phyloP scores from a whole-genome alignment of 495 filamentous ascomycete species.

The Penicillium goetzii region DNA sequence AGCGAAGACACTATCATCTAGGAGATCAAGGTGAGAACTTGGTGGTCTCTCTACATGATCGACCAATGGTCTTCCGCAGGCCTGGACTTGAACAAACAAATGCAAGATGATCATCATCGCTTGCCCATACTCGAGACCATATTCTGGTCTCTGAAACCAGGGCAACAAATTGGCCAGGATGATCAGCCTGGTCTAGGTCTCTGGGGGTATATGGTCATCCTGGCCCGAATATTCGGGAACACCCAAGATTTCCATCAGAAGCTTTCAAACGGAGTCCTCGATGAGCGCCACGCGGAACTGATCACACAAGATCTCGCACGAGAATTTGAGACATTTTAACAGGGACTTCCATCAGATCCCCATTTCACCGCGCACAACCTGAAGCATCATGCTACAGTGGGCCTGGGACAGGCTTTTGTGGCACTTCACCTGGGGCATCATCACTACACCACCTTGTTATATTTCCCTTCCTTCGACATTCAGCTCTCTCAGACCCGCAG shows the following conservation, averaged over 20 bases:
- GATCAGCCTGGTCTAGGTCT: not conserved
- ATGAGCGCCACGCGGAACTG: not conserved
- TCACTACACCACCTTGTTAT: not conserved
- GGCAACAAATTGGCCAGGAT: not conserved
- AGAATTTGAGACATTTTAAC: not conserved
- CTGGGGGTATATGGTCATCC: not conserved
- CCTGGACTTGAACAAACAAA: constrained; percentile 22
- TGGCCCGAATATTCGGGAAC: not conserved
- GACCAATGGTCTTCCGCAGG: constrained; percentile 33
- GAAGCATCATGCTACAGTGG: not conserved
- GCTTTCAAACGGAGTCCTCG: not conserved
- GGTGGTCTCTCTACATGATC: constrained; percentile 35
- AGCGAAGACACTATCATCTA: constrained; percentile 22
- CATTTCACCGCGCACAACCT: not conserved
- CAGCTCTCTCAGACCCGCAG: not conserved
- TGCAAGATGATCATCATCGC: constrained; percentile 16
- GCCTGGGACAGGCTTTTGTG: constrained; percentile 3
- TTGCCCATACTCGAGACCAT: constrained; percentile 16
- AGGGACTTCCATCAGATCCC: not conserved
- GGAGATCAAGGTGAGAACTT: constrained; percentile 30
- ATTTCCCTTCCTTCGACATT: not conserved
- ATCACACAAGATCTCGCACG: not conserved
- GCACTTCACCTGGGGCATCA: not conserved
- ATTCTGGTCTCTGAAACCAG: constrained; percentile 16
- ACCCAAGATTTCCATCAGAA: not conserved